Base-by-base conservation (phyloP, 1,139 yeast genomes). In the Saccharomyces hybrid region DNA sequence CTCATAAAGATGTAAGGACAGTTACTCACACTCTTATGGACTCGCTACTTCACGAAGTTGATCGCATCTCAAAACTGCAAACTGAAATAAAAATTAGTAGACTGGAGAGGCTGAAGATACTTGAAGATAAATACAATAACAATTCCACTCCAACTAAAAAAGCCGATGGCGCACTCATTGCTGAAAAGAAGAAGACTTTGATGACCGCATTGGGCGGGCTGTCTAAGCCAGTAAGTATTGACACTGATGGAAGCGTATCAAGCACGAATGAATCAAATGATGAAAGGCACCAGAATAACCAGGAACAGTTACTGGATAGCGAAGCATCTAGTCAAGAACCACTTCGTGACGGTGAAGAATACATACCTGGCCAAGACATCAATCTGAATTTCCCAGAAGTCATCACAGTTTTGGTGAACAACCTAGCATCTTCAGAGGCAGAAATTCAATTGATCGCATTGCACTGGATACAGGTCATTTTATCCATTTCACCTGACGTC, bases 321-420 rank as follows among this genome's bases (percentile, higher is more conserved):
- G 49, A 50, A 28, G 59, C 53, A 16, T 42, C 52, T 27, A 57
- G 53, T 1, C 53, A 41, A 7, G 59, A 56, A 23, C 49, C 54
- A 14, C 50, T 51, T 50, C 68, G 74, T 27, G 72, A 75, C 53
- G 85, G 82, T 25, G 88, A 83, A 5, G 72, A 83, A 8, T 86
- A 86, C 62, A 76, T 85, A 16, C 88, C 88, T 3, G 97, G 97
- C 0, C 97, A 90, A 67, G 96, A 93, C 66, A 84, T 90, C 23
- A 82, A 81, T 57, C 78, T 93, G 51, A 95, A 91, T 70, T 89
- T 84, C 64, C 82, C 90, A 3, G 86, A 82, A 62, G 84, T 93
- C 50, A 84, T 90, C 50, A 88, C 84, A 54, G 90, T 91, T 48
- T 71, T 93, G 48, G 80, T 93, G 32, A 82, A 90, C 2, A 89